phyloP scores from a whole-genome alignment of 129 eudicot genomes.

The Lactuca saligna region DNA sequence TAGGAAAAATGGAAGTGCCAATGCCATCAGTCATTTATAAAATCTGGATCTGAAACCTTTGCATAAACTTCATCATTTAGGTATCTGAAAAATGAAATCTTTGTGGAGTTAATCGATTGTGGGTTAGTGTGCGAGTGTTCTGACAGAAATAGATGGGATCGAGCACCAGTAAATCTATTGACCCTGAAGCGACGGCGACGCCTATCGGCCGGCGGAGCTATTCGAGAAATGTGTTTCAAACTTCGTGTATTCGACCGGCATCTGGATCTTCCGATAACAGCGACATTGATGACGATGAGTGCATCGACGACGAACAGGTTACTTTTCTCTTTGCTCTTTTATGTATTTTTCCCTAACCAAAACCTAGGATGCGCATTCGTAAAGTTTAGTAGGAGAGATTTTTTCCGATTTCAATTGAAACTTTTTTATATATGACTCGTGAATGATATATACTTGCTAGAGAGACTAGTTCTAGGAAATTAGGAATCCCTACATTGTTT shows the following conservation, averaged over 20 bases:
- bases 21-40: conserved; percentile 6
- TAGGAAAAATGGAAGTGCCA: conserved; percentile 8
- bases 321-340: background rate
- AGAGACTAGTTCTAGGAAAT: background rate
- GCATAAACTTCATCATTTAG: background rate
- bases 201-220: conserved; percentile 41
- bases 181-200: conserved; percentile 35
- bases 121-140: background rate
- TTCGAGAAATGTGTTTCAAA: conserved; percentile 54
- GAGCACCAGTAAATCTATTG: conserved; percentile 61
- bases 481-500: background rate
- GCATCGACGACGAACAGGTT: conserved; percentile 62
- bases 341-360: background rate
- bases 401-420: background rate
- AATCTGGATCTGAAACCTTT: conserved; percentile 27
- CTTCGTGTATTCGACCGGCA: conserved; percentile 51
- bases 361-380: background rate
- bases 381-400: background rate
- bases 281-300: conserved; percentile 43
- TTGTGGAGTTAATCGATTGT: conserved; percentile 9
- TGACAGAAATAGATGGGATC: conserved; percentile 56
- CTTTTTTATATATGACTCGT: conserved; percentile 1
- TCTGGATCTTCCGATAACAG: conserved; percentile 51
- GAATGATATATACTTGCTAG: background rate
- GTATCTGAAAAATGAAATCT: conserved; percentile 5